A percentile compares a stretch with the other conserved stretches of the same genome.
These are phyloP conservation scores for Aspergillus unguis DNA, from an alignment of 2,329 filamentous ascomycete species.

Conservation along the genomic window DNA sequence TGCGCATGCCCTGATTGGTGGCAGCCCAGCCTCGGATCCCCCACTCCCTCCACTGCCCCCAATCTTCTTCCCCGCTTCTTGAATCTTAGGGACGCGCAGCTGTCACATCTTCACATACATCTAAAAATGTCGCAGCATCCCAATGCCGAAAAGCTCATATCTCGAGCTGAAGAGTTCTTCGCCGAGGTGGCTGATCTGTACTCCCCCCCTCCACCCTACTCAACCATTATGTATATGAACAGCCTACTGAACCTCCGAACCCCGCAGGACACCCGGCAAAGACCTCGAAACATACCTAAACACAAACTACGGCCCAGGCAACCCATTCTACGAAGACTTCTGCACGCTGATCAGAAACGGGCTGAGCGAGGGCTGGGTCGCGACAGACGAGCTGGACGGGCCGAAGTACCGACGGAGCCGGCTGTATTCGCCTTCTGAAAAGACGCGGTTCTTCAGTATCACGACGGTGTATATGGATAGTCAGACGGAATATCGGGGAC, in stretches of 20 bases:
- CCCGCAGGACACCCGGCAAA: conserved; percentile 44
- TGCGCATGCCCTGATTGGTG: background rate
- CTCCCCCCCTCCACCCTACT: background rate
- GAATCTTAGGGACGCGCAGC: too few relatives aligned
- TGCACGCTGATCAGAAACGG: conserved; percentile 39
- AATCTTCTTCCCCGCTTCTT: too few relatives aligned
- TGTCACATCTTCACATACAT: too few relatives aligned
- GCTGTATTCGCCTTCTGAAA: conserved; percentile 45
- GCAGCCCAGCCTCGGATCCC: background rate
- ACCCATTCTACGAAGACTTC: conserved; percentile 44
- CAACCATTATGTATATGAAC: too few relatives aligned
- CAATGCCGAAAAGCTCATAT: conserved; percentile 8
- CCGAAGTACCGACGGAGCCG: conserved; percentile 48
- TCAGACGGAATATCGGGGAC: conserved; percentile 48
- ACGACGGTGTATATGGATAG: conserved; percentile 59
- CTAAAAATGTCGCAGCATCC: background rate
- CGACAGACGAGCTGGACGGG: conserved; percentile 44
- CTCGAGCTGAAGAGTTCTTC: conserved; percentile 4
- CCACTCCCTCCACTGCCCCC: background rate
- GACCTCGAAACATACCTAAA: conserved; percentile 47
- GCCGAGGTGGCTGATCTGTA: conserved; percentile 7
- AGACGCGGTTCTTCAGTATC: conserved; percentile 54
- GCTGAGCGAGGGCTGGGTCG: conserved; percentile 47
- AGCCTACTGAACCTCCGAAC: too few relatives aligned
- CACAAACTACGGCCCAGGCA: conserved; percentile 44